These are phyloP conservation scores for Rhodotorula toruloides DNA, from an alignment of 768 basidiomycete species.

Conservation along the genomic window DNA sequence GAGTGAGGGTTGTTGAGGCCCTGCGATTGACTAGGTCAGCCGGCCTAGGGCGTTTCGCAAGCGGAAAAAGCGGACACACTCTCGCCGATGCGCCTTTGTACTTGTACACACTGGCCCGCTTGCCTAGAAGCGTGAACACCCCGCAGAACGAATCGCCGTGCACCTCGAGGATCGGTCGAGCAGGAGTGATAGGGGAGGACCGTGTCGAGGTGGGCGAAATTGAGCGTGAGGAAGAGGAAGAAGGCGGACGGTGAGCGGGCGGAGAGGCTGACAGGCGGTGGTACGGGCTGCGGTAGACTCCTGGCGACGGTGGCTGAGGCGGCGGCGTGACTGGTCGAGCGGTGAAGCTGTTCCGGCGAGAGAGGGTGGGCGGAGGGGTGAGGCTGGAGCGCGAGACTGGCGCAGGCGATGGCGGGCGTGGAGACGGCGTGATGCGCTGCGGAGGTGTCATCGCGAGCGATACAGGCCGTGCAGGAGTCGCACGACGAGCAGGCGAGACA, in stretches of 20 bases:
- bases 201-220: background rate
- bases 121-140: slow-evolving; percentile 13
- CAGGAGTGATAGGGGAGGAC: too few relatives aligned
- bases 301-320: background rate
- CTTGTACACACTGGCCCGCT: background rate
- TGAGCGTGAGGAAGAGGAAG: background rate
- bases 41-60: too few relatives aligned
- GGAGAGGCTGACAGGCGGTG: background rate
- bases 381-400: background rate
- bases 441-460: background rate
- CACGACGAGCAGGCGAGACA: background rate
- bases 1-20: slow-evolving; percentile 25
- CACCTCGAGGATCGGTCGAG: background rate
- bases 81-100: background rate
- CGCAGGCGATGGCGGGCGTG: background rate
- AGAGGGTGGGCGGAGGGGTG: background rate
- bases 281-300: background rate
- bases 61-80: background rate
- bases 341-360: too few relatives aligned
- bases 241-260: background rate
- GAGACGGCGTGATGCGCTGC: background rate
- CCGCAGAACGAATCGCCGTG: slow-evolving; percentile 18
- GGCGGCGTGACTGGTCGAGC: too few relatives aligned
- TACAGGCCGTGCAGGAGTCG: background rate
- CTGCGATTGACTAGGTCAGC: background rate